phyloP scores from a whole-genome alignment of 805 yeast species.

The Teunomyces lycoperdinae region DNA sequence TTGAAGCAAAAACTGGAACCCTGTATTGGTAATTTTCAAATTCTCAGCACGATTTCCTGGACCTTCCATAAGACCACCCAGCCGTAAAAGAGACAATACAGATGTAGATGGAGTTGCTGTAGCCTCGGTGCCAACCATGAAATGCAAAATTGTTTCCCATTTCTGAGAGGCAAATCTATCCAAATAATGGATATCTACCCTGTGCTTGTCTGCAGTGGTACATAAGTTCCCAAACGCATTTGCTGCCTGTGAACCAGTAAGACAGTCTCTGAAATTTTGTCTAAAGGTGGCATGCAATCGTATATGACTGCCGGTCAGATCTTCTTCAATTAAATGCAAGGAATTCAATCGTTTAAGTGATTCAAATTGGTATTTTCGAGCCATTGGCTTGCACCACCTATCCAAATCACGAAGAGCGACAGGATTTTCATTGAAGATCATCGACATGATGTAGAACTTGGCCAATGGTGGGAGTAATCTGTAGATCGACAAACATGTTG shows the following conservation, averaged over 20 bases:
- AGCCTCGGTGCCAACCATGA: constrained; percentile 92
- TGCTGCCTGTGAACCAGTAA: constrained; percentile 71
- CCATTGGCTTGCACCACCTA: constrained; percentile 67
- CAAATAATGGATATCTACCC: constrained; percentile 61
- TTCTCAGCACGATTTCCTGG: constrained; percentile 29
- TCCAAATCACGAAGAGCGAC: constrained; percentile 66
- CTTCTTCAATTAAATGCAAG: constrained; percentile 71
- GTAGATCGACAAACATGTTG: constrained; percentile 92
- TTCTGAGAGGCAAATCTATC: constrained; percentile 79
- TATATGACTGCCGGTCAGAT: constrained; percentile 42
- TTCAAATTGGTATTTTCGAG: constrained; percentile 62
- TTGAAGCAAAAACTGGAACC: constrained; percentile 91
- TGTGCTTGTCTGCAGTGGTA: constrained; percentile 50
- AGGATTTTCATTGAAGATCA: constrained; percentile 79
- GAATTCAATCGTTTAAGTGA: constrained; percentile 75
- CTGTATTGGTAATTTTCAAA: constrained; percentile 79
- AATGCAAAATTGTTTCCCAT: constrained; percentile 95
- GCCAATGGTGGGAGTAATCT: constrained; percentile 86
- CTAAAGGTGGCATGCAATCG: constrained; percentile 72
- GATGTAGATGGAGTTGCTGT: constrained; percentile 72
- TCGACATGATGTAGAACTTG: constrained; percentile 80
- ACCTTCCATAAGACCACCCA: constrained; percentile 87
- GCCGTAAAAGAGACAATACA: constrained; percentile 70
- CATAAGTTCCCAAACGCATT: constrained; percentile 77
- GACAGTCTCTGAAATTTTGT: constrained; percentile 71